Percentiles rank a stretch among this genome's conserved stretches.
phyloP scores from a whole-genome alignment of 345 rosid genomes.

The Citrus mangshanensis region DNA sequence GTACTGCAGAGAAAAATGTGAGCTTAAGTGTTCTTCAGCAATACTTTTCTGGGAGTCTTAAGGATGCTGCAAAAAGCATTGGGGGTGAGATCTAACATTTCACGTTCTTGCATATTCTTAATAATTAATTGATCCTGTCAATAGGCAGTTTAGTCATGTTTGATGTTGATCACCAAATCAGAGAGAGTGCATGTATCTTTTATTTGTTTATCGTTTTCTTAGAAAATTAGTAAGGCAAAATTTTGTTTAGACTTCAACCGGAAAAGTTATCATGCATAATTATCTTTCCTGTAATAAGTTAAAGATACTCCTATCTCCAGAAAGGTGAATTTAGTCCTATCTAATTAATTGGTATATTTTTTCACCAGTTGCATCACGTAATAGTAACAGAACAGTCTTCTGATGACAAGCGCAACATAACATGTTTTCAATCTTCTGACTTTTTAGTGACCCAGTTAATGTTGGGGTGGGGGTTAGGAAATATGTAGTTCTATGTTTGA shows the following conservation, averaged over 20 bases:
- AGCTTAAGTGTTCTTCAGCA: constrained; percentile 84
- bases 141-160: background rate
- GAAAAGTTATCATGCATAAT: background rate
- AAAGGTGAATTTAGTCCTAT: background rate
- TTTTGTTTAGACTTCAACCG: background rate
- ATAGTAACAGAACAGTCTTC: too few species aligned
- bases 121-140: background rate
- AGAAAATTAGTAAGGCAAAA: background rate
- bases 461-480: too few species aligned
- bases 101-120: background rate
- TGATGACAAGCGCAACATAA: too few species aligned
- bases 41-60: constrained; percentile 87
- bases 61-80: constrained; percentile 93
- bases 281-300: background rate
- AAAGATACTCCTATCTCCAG: background rate
- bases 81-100: constrained; percentile 57
- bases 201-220: background rate
- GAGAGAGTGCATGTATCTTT: background rate
- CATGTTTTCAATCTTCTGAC: too few species aligned
- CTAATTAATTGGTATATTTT: background rate
- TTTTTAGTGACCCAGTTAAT: too few species aligned
- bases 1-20: constrained; percentile 79
- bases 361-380: too few species aligned
- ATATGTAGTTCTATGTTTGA: too few species aligned
- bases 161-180: background rate